Base-by-base conservation (phyloP, 106 monocot genomes). In the Posidonia australis region DNA sequence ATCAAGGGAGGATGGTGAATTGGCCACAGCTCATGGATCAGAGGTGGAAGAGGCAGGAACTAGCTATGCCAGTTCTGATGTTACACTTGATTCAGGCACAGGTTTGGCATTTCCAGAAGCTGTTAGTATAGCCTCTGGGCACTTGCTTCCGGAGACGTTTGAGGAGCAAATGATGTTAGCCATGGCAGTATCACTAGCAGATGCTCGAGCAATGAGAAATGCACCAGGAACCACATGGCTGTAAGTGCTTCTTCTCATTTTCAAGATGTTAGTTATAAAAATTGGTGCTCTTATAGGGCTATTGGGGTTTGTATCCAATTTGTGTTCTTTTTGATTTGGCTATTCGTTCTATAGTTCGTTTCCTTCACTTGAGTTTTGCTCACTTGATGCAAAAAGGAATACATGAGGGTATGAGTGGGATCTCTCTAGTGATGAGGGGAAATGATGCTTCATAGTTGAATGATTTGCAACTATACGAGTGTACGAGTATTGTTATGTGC, bases 131-230 rank as follows among this genome's bases (percentile, higher is more conserved):
- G 17, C 67, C 49, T 44, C 70, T 2, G 74, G 64, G 10, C 66
- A 78, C 60, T 46, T 77, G 46, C 12, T 84, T 46, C 94, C 84
- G 0, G 90, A 90, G 42, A 83, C 78, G 58, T 90, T 82, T 43
- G 90, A 96, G 68, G 87, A 96, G 79, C 84, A 96, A 67, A 82
- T 90, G 90, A 90, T 82, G 84, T 69, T 90, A 22, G 87, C 84
- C n/a, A 84, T 87, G 82, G 82, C 96, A 11, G 76, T 96, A 81
- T 87, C 96, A 0, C 49, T 87, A 7, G 82, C 79, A 1, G 94
- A 90, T 20, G 83, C 86, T 25, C 70, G 79, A 31, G 72, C 77
- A 0, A 92, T 76, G 68, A 57, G 62, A 31, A 77, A 63, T 55
- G 41, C 73, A 17, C 80, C 73, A n/a, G 77, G 70, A 12, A 27